Base-by-base conservation (phyloP, 805 yeast genomes). In the Saturnispora mendoncae region DNA sequence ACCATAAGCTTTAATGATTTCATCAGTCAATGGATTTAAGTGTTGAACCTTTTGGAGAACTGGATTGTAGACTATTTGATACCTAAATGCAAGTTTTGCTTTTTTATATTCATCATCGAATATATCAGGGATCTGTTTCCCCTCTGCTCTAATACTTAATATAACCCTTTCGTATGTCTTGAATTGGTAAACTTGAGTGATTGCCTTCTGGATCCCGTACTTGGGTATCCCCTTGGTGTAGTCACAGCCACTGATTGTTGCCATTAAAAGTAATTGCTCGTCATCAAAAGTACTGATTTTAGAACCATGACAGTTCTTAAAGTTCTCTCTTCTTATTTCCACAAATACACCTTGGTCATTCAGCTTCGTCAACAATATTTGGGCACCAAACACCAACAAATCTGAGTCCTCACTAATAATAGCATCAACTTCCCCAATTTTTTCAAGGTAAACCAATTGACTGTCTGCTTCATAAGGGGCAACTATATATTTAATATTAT, bases 401-500 rank as follows among this genome's bases (percentile, higher is more conserved):
- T 92, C 99, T 0, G 97, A 87, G 57, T 92, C 99, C 55, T 92
- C 99, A 32, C 95, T 80, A 7, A 92, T 68, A 4, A 92, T 84
- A 0, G 90, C 97, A 46, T 86, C 81, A 5, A 86, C 90, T 1
- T 76, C 39, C 0, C 90, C 90, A 0, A 62, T 48, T 44, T 76
- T 74, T 56, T 90, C 97, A 33, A 92, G 68, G 53, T 79, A 86
- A 8, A 88, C 97, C 82, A 92, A 76, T 59, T 92, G 98, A 1
- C 98, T 82, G 58, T 92, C 99, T 0, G 98, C 98, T 62, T 92
- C 99, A 57, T 86, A 92, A 0, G 99, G 99, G 0, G 99, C 97
- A 7, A 92, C 98, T 6, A 92, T 74, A 52, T 74, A 90, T 45
- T 69, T 72, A 37, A 92, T 76, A 1, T 62, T 60, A 35, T 71